These are phyloP conservation scores for Ricinus communis DNA, from an alignment of 345 rosid species.

Conservation along the genomic window DNA sequence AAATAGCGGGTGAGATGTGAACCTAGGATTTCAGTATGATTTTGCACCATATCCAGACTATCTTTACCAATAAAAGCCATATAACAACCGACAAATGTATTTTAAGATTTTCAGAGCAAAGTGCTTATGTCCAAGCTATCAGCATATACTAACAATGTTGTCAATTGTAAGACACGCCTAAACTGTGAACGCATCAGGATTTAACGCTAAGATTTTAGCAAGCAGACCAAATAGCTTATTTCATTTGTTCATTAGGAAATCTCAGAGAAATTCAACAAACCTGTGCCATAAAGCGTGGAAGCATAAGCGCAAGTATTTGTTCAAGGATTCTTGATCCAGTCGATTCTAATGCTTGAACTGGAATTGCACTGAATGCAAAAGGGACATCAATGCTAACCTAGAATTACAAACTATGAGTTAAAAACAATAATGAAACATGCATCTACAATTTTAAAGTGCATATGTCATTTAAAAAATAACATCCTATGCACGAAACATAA, in stretches of 20 bases:
- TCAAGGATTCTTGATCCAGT: constrained; percentile 79
- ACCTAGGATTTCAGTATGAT: not conserved
- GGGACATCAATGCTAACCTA: constrained; percentile 84
- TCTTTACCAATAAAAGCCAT: not conserved
- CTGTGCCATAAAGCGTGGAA: constrained; percentile 93
- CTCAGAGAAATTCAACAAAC: constrained; percentile 38
- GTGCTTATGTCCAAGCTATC: not conserved
- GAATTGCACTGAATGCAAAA: constrained; percentile 69
- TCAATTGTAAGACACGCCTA: not conserved
- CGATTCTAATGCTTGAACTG: constrained; percentile 67
- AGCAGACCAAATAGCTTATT: not conserved
- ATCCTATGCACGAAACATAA: constrained; percentile 6
- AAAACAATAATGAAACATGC: constrained; percentile 6
- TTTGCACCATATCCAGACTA: not conserved
- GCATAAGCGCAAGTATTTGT: constrained; percentile 77
- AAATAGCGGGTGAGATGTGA: not conserved
- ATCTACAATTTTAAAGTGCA: constrained; percentile 7
- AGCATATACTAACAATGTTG: not conserved
- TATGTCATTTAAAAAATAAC: not conserved
- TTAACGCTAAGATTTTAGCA: not conserved
- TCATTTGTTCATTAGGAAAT: constrained; percentile 14
- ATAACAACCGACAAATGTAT: not conserved
- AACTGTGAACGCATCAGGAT: not conserved
- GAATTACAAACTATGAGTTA: not conserved
- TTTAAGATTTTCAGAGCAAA: not conserved